Evolutionary conservation across 2,329 filamentous ascomycete genomes (phyloP), one percentile per base, ranked within the genome.

Genomic region (Stagonosporopsis tanaceti): DNA sequence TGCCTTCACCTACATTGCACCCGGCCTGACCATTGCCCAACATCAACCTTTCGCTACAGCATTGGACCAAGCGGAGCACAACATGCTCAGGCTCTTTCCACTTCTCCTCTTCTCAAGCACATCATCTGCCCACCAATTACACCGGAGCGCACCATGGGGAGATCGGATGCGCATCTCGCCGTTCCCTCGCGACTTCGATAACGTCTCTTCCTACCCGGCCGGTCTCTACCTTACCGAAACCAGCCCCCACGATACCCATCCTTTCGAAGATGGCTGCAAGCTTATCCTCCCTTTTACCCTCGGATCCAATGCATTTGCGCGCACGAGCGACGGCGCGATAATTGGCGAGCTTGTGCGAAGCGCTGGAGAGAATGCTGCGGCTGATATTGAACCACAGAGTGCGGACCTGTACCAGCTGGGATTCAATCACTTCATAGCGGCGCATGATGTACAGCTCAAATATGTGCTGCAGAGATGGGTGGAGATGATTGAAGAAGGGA

Each of bases 401-500:
- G n/a, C 39, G 11, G 53, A 59, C 40, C 24, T 65, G 25, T 67
- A 64, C 39, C 59, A 57, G 46, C 54, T 56, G 24, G 63, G 59
- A 12, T 61, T 60, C 28, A 51, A 64, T 32, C 61, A 61, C 2
- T 63, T 62, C 38, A 58, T 62, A 27, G 50, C 48, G 15, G 56
- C 53, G 39, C 50, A 48, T 28, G 56, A 34, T 41, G 47, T 20
- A 55, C 50, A 27, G 47, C 66, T 28, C 46, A 60, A 30, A 30
- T 28, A 57, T 39, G 50, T 65, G 3, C 22, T 67, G 12, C 4
- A 11, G 15, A 34, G 15, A 34, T 66, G 66, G 63, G 39, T 57
- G 27, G 57, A 32, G 17, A 66, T 66, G 57, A 51, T 69, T n/a
- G 61, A 69, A 48, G 60, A 52, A 27, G 66, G 60, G 15, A 59